Evolutionary conservation across 306 rosid species (phyloP).

Genomic region (Cucumis cinereus): DNA sequence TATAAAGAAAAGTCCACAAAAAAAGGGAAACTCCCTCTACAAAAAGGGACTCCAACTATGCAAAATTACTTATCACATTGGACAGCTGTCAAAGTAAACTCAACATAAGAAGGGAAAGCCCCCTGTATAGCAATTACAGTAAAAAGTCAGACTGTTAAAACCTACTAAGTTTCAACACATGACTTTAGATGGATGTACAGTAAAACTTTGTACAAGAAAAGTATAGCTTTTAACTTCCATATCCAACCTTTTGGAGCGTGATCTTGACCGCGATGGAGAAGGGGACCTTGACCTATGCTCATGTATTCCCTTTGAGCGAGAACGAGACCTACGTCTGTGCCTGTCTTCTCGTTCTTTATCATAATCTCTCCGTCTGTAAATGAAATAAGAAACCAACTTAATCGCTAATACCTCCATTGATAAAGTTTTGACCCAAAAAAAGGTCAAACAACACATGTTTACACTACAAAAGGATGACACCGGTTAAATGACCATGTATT

Average conservation of each 20-base stretch:
- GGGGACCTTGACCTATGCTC: conserved; percentile 70
- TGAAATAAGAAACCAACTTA: neutral
- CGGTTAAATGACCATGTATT: neutral
- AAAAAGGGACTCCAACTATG: too few relatives aligned
- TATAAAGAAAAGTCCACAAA: too few relatives aligned
- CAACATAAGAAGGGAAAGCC: neutral
- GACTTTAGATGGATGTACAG: neutral
- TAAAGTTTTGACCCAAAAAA: neutral
- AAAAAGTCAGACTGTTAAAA: neutral
- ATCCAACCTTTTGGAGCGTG: conserved; percentile 84
- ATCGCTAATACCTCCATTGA: neutral
- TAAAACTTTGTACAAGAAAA: neutral
- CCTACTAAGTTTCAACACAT: neutral
- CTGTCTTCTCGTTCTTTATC: conserved; percentile 65
- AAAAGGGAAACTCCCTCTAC: too few relatives aligned
- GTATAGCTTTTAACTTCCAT: neutral
- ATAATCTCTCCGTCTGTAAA: conserved; percentile 60
- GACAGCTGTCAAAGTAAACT: neutral
- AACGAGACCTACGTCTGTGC: conserved; percentile 55
- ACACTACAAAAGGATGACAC: neutral
- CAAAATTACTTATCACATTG: neutral
- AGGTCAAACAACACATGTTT: neutral
- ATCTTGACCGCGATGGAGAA: conserved; percentile 88
- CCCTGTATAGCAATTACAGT: neutral
- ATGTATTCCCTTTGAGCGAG: conserved; percentile 45